phyloP scores from a whole-genome alignment of 306 rosid species.

The Malus sieversii region DNA sequence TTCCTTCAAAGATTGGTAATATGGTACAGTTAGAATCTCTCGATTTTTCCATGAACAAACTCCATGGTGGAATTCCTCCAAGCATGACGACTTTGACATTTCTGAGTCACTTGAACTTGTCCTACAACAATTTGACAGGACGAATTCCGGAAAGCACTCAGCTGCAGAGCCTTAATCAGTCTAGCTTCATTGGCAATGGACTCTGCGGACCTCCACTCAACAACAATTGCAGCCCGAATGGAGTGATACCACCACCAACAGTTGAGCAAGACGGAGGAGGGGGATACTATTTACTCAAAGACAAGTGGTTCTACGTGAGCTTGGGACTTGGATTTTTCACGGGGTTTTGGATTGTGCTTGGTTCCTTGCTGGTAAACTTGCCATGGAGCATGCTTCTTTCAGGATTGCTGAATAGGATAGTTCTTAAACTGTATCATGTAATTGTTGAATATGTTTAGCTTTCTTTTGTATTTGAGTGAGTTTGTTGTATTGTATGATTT shows the following conservation, averaged over 20 bases:
- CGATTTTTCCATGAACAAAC: slow-evolving; percentile 11
- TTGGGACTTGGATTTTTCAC: slow-evolving; percentile 1
- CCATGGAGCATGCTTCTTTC: not conserved
- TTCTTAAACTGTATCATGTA: not conserved
- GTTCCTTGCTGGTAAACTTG: not conserved
- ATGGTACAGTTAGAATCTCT: slow-evolving; percentile 1
- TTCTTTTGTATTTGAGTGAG: no score
- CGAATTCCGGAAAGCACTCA: slow-evolving; percentile 3
- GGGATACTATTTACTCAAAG: not conserved
- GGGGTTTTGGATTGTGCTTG: slow-evolving; percentile 6
- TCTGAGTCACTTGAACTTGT: slow-evolving; percentile 4
- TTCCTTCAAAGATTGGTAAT: not conserved
- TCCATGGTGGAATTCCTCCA: not conserved
- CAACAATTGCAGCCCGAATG: not conserved
- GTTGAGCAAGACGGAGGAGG: not conserved
- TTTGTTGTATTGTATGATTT: no score
- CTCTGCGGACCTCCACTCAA: not conserved
- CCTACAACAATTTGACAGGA: slow-evolving; percentile 5
- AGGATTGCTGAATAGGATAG: not conserved
- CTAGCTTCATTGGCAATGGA: not conserved
- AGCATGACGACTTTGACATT: not conserved
- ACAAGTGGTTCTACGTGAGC: slow-evolving; percentile 1
- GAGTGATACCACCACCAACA: not conserved
- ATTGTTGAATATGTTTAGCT: not conserved
- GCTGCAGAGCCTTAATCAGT: not conserved